phyloP scores from a whole-genome alignment of 768 basidiomycete genomes.

The Podaxis sp. region DNA sequence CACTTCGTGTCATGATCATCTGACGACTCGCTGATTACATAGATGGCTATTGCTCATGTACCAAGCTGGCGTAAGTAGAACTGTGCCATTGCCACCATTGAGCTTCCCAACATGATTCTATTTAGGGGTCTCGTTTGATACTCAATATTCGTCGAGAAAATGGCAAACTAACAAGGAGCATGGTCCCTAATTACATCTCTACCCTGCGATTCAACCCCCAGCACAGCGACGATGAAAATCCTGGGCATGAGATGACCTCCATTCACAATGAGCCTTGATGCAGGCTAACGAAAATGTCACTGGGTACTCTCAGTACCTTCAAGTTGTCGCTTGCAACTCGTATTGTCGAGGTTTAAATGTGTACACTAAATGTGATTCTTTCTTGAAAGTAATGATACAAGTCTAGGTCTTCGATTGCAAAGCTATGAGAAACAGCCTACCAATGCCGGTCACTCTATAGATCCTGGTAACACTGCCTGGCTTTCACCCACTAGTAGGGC shows the following conservation, averaged over 20 bases:
- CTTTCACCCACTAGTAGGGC: too few species aligned
- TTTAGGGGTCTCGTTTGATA: background rate
- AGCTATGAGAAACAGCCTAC: too few species aligned
- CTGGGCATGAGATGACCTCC: background rate
- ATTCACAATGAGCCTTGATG: background rate
- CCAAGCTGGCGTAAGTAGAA: background rate
- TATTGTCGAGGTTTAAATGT: too few species aligned
- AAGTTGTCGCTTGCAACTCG: too few species aligned
- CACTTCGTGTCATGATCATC: background rate
- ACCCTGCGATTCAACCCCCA: background rate
- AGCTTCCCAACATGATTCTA: background rate
- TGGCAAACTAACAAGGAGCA: background rate
- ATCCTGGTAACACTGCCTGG: too few species aligned
- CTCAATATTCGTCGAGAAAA: slow-evolving; percentile 1
- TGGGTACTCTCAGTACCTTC: too few species aligned
- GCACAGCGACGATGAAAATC: background rate
- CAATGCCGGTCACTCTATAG: too few species aligned
- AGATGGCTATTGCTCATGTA: background rate
- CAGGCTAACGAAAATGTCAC: too few species aligned
- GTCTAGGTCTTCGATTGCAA: too few species aligned
- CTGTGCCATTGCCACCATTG: too few species aligned
- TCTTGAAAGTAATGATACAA: too few species aligned
- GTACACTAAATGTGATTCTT: too few species aligned
- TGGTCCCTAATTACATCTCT: background rate
- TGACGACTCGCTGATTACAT: background rate